Conservation (phyloP, 2,329 filamentous ascomycete species). For the Leptodontidium sp. region DNA sequence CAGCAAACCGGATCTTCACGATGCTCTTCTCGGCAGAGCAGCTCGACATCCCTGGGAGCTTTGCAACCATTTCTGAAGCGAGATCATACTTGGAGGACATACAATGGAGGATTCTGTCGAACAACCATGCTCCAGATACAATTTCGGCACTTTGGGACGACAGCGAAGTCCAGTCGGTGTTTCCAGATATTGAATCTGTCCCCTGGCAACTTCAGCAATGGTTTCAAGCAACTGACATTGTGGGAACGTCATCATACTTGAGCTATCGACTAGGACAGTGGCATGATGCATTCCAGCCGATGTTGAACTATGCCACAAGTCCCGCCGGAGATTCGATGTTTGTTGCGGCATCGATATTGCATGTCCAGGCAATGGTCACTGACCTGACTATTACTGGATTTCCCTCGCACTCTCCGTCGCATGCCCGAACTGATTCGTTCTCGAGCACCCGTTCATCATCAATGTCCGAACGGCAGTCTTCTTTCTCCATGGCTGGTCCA, state of each 20-base stretch:
- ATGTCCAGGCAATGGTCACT: conserved; percentile 34
- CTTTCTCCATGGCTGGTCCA: background rate
- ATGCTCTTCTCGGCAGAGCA: conserved; percentile 24
- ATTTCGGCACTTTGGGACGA: conserved; percentile 18
- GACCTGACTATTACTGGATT: conserved; percentile 25
- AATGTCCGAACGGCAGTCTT: conserved; percentile 8
- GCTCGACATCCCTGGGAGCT: conserved; percentile 23
- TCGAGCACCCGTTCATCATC: conserved; percentile 24
- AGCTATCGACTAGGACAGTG: conserved; percentile 35
- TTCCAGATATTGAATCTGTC: conserved; percentile 18
- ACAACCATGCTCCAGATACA: conserved; percentile 5
- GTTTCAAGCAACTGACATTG: conserved; percentile 23
- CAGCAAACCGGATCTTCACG: conserved; percentile 28
- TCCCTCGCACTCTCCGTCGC: background rate
- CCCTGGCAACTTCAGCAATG: conserved; percentile 25
- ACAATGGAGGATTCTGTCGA: conserved; percentile 22
- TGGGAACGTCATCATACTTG: conserved; percentile 22
- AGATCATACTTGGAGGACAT: conserved; percentile 32
- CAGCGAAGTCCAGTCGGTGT: background rate
- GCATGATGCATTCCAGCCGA: conserved; percentile 38
- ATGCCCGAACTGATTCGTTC: conserved; percentile 18
- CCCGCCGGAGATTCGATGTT: conserved; percentile 32
- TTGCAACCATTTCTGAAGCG: conserved; percentile 28
- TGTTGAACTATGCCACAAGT: conserved; percentile 35
- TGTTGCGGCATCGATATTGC: conserved; percentile 33